Conservation (phyloP, 2,329 filamentous ascomycete species). For the Fusarium buxicola region DNA sequence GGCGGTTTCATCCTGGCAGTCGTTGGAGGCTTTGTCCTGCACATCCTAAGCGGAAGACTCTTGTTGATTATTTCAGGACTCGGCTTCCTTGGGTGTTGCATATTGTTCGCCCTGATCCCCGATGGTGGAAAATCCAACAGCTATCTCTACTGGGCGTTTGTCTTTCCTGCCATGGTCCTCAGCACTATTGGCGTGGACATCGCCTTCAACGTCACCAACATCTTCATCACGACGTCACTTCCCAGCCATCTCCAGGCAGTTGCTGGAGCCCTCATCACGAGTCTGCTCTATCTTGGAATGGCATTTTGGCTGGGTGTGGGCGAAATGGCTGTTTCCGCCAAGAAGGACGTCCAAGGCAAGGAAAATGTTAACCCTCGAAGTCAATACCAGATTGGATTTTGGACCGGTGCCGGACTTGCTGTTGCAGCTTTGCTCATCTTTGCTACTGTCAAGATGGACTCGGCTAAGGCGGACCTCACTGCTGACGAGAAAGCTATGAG, state of each 20-base stretch:
- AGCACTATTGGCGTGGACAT: conserved; percentile 81
- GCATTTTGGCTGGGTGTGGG: conserved; percentile 77
- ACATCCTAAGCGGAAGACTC: conserved; percentile 71
- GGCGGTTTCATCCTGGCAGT: conserved; percentile 75
- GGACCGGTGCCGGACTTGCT: conserved; percentile 71
- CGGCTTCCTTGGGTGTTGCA: conserved; percentile 67
- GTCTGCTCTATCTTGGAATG: conserved; percentile 76
- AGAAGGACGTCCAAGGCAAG: conserved; percentile 45
- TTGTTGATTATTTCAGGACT: conserved; percentile 71
- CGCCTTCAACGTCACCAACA: conserved; percentile 78
- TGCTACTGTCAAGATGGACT: conserved; percentile 66
- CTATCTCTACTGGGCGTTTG: conserved; percentile 74
- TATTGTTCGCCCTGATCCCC: conserved; percentile 75
- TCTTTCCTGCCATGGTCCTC: conserved; percentile 77
- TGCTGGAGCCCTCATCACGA: conserved; percentile 70
- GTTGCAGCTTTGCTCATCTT: conserved; percentile 64
- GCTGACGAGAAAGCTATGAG: conserved; percentile 63
- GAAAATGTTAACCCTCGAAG: conserved; percentile 54
- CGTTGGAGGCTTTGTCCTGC: conserved; percentile 73
- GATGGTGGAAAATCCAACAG: conserved; percentile 53
- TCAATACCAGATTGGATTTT: conserved; percentile 75
- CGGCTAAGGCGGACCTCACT: conserved; percentile 67
- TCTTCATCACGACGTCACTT: conserved; percentile 81
- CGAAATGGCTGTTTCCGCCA: conserved; percentile 70
- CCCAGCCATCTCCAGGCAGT: conserved; percentile 75